Base-by-base conservation (phyloP, 495 filamentous ascomycete species). In the Xanthoparmelia taractica region DNA sequence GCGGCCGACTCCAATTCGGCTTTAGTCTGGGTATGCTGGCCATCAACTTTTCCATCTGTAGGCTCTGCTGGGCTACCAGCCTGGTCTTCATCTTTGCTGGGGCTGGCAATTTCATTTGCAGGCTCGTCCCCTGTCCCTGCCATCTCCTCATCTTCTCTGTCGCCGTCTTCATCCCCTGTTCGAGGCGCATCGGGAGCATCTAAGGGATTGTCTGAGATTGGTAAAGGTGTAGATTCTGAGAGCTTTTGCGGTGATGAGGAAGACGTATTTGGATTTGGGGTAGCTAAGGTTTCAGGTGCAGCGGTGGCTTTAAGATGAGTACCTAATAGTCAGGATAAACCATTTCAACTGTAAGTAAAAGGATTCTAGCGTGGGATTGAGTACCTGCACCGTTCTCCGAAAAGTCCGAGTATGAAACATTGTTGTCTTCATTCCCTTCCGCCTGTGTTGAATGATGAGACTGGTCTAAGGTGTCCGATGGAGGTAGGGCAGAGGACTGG, bases 121-220 rank as follows among this genome's bases (percentile, higher is more conserved):
- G 81, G 64, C 50, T 80, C 81, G 23, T 80, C 78, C 57, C 82
- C 84, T 27, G 82, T 85, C 59, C 88, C 91, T 59, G 79, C 87
- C 91, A 96, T 96, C 66, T 95, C 91, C 69, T 91, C 90, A 69
- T 96, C 92, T 65, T 90, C 86, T 43, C 76, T 79, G 38, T 84
- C 84, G 38, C 76, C 84, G 64, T 79, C 81, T 55, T 78, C 78
- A 54, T 83, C 83, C 71, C 86, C 88, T 40, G 84, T 81, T 68
- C 83, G 82, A 38, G 91, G 89, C 12, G 83, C 92, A 55, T 87
- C 84, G 57, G 90, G 90, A 60, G 89, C 91, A 78, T 96, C 90
- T 65, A 94, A 78, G 54, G 88, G 90, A 73, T 93, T 92, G 73
- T 95, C 90, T 50, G 88, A 90, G 60, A 81, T 69, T 63, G 76